Base-by-base conservation (phyloP, 768 basidiomycete species). In the Tricholoma saponaceum region DNA sequence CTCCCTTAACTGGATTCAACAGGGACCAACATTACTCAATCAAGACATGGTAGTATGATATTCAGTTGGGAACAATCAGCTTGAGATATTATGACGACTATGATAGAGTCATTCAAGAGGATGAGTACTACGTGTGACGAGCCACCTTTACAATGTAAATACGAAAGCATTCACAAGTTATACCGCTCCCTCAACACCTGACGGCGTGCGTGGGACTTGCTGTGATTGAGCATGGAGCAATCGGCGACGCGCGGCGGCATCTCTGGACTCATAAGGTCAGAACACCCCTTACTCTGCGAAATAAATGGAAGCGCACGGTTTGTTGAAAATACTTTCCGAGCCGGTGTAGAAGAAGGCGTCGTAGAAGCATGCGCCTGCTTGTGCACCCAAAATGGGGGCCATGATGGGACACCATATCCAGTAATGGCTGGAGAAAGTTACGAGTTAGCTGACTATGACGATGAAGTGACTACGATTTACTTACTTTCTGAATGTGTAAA, bases 381-480 rank as follows among this genome's bases (percentile, higher is more conserved):
- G 76, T 41, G 77, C 85, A 22, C 88, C 86, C 20, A 79, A 56
- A 60, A 86, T 77, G 5, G 85, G 79, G 5, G 75, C 87, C 39
- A 86, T 68, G 20, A 86, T 58, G 16, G 85, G 79, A 60, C 81
- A 82, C 87, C 86, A 90, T n/a, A 89, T 55, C 87, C 86, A 89
- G 66, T 87, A 89, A 60, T 89, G 86, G 60, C 76, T 80, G 69
- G 58, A 58, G 67, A 67, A 64, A 73, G 14, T 2, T 30, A 51
- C 18, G 22, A 54, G 49, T 47, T 35, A 16, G n/a, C 56, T 8
- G 30, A 58, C 46, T 25, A 16, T 25, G 26, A 13, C 20, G n/a
- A 37, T 25, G 8, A 51, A 32, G 32, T 28, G 26, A 28, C 41
- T 2, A 26, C 3, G 43, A 18, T 20, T 30, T 28, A 54, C 81